These are phyloP conservation scores for Triticum dicoccoides DNA, from an alignment of 176 grass and related monocot species.

Conservation along the genomic window DNA sequence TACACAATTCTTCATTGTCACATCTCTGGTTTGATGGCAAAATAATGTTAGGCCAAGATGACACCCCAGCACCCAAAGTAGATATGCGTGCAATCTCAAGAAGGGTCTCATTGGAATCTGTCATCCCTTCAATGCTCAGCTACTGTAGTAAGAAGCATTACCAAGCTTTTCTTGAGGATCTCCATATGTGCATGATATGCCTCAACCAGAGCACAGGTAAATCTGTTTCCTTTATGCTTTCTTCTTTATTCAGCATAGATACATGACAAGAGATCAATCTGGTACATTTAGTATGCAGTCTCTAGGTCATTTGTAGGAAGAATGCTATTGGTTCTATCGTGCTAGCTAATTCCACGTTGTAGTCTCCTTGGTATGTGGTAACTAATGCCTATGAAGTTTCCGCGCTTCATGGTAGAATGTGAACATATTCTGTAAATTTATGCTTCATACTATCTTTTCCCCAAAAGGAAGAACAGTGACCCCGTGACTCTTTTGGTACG, in stretches of 20 bases:
- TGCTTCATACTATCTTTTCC: background rate
- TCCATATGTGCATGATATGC: conserved; percentile 47
- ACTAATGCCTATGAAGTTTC: background rate
- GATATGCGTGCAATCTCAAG: conserved; percentile 40
- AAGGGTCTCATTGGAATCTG: conserved; percentile 22
- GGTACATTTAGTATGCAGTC: background rate
- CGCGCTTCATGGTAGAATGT: background rate
- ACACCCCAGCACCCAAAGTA: background rate
- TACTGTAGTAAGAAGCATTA: conserved; percentile 34
- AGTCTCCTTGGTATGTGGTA: background rate
- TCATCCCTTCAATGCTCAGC: conserved; percentile 43
- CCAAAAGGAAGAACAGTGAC: background rate
- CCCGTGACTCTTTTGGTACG: background rate
- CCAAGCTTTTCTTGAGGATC: conserved; percentile 45
- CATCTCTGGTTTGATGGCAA: conserved; percentile 38
- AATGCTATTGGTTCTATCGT: background rate
- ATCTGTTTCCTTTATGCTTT: background rate
- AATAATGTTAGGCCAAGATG: conserved; percentile 23
- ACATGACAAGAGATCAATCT: background rate
- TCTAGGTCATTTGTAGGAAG: background rate
- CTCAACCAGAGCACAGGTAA: conserved; percentile 37
- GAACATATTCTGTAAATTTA: background rate
- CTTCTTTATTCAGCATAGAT: background rate
- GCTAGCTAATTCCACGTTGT: background rate
- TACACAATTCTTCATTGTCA: conserved; percentile 35